Evolutionary conservation across 2,329 filamentous ascomycete species (phyloP), one percentile per base, ranked within the genome.

Genomic region (Microcyclospora tardicrescens): DNA sequence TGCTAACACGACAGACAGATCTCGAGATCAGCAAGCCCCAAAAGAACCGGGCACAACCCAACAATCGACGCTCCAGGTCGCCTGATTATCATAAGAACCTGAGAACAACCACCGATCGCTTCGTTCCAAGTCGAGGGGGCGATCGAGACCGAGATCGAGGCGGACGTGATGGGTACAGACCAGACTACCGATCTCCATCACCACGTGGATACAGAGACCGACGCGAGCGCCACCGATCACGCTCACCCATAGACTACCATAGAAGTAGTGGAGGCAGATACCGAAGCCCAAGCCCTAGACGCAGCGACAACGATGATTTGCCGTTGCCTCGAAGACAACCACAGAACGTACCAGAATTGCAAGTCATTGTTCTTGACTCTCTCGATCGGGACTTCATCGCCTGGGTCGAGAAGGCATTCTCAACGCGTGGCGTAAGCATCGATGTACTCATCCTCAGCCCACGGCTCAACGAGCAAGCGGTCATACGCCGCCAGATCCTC

Each of bases 21-120:
- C 74, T 95, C 14, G 87, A 95, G 58, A 76, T 94, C 30, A 94
- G 87, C 5, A 89, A 89, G 43, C 77, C 81, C 3, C 86, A 94
- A 57, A 85, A 59, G 42, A 57, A 56, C 24, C 47, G 71, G 46
- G 43, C 46, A 29, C 44, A 43, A 19, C 43, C 50, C 11, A 37
- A 42, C 24, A 50, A 46, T 37, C 50, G 55, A 45, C 69, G 75
- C 38, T 78, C 75, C 24, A 67, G 75, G 47, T 79, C 81, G 34
- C 71, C 84, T 39, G 72, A 83, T 51, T 71, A 75, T 57, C 60
- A 56, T 36, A 65, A 24, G 19, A 24, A 24, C 19, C 19, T 8
- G 19, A 24, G 19, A 24, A 24, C 19, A 24, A 24, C 19, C 19
- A 24, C 19, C 19, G 19, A 24, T 8, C 19, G 19, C 8, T 24